A percentile compares a stretch with the other conserved stretches of the same genome.
These are phyloP conservation scores for Heterobasidion annosum DNA, from an alignment of 1,284 basidiomycete genomes.

Conservation along the genomic window DNA sequence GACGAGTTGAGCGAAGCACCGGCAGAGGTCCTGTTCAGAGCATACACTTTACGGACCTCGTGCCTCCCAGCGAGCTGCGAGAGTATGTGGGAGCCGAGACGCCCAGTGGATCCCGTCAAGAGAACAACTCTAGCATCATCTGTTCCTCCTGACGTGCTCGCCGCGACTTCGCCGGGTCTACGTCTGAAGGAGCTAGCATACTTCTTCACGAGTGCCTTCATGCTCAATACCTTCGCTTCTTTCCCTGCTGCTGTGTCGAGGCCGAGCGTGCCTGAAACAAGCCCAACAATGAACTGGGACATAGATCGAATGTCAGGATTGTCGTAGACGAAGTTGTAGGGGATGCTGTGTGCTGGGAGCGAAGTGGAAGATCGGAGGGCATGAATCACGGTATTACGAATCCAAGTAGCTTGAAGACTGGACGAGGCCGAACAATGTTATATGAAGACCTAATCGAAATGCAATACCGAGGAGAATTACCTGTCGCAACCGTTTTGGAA, in stretches of 20 bases:
- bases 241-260: background rate
- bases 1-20: conserved; percentile 5
- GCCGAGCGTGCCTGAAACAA: background rate
- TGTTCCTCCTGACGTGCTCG: background rate
- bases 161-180: background rate
- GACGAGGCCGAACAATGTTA: background rate
- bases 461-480: conserved; percentile 10
- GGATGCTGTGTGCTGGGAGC: conserved; percentile 2
- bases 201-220: conserved; percentile 1
- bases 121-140: conserved; percentile 14
- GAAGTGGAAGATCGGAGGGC: conserved; percentile 13
- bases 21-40: conserved; percentile 13
- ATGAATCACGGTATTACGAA: conserved; percentile 21
- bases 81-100: conserved; percentile 16
- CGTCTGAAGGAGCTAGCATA: background rate
- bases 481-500: conserved; percentile 31
- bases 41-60: conserved; percentile 14
- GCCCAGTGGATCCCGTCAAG: conserved; percentile 19
- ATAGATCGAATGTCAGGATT: conserved; percentile 14
- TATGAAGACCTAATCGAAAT: too few relatives aligned
- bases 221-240: background rate
- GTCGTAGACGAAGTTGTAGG: conserved; percentile 13
- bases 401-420: conserved; percentile 24
- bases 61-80: conserved; percentile 12
- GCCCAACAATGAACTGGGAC: conserved; percentile 5